Percentiles rank a stretch among this genome's conserved stretches.
Conservation (phyloP, 2,329 filamentous ascomycete species). For the Penicillium sp. region DNA sequence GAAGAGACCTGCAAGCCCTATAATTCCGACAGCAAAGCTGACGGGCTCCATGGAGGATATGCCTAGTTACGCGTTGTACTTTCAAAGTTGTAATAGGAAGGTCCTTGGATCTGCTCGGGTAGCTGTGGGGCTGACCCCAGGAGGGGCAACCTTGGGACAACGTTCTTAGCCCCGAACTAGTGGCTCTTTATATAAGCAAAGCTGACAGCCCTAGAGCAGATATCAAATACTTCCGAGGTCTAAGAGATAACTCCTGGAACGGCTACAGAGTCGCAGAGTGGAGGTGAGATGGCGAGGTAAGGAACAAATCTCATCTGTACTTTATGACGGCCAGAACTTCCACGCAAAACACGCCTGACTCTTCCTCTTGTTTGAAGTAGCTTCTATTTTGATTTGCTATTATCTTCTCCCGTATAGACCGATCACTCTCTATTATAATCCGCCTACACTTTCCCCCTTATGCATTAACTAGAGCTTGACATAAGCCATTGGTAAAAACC, state of each 20-base stretch:
- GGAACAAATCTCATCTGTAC: background rate
- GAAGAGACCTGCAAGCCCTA: conserved; percentile 11
- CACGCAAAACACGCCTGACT: background rate
- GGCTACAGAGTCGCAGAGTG: background rate
- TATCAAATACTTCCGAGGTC: background rate
- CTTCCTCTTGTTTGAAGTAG: background rate
- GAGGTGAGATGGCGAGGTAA: background rate
- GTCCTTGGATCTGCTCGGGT: too few species aligned
- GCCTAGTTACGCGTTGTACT: background rate
- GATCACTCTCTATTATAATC: background rate
- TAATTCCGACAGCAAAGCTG: conserved; percentile 8
- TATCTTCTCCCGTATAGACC: too few species aligned
- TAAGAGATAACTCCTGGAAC: background rate
- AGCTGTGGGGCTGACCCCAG: background rate
- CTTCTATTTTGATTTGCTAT: too few species aligned
- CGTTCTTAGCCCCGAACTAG: background rate
- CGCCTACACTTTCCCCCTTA: background rate
- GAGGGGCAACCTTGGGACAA: background rate
- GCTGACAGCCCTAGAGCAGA: background rate
- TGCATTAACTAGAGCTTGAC: background rate
- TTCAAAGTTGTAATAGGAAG: too few species aligned
- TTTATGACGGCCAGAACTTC: background rate
- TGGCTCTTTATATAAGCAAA: background rate
- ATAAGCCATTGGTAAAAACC: too few species aligned
- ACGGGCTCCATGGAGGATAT: conserved; percentile 34